These are phyloP conservation scores for Ophiostoma triangulosporum DNA, from an alignment of 2,329 filamentous ascomycete genomes.

Conservation along the genomic window DNA sequence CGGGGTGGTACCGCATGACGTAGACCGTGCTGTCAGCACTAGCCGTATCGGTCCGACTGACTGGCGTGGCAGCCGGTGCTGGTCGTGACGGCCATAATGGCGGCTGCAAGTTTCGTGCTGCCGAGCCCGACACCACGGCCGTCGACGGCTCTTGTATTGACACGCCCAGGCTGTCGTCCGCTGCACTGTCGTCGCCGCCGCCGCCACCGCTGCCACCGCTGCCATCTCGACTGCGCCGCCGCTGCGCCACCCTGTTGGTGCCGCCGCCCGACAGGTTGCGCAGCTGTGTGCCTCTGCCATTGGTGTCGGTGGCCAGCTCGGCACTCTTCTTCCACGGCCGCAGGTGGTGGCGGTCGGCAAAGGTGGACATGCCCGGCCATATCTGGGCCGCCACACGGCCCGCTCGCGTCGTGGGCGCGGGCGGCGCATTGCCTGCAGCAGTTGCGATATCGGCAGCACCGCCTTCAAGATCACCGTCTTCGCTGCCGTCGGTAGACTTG, in stretches of 20 bases:
- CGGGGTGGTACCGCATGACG: slow-evolving; percentile 45
- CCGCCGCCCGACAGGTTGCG: neutral
- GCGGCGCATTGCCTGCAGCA: neutral
- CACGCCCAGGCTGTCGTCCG: slow-evolving; percentile 14
- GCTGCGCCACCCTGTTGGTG: neutral
- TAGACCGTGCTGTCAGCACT: slow-evolving; percentile 53
- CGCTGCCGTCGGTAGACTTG: slow-evolving; percentile 12
- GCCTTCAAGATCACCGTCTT: slow-evolving; percentile 24
- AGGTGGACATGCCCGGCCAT: slow-evolving; percentile 21
- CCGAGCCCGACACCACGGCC: neutral
- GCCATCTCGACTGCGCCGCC: slow-evolving; percentile 14
- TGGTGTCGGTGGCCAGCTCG: neutral
- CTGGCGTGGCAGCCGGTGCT: slow-evolving; percentile 38
- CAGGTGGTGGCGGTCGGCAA: slow-evolving; percentile 26
- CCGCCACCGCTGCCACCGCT: slow-evolving; percentile 14
- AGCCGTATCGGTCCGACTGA: slow-evolving; percentile 48
- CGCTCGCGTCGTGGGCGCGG: neutral
- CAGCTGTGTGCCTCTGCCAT: neutral
- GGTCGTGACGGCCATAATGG: slow-evolving; percentile 44
- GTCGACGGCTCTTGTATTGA: neutral
- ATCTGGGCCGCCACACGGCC: neutral
- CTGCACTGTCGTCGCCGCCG: slow-evolving; percentile 18
- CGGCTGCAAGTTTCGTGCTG: slow-evolving; percentile 23
- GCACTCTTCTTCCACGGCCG: slow-evolving; percentile 16
- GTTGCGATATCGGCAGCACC: neutral